Evolutionary conservation across 345 rosid genomes (phyloP).

Genomic region (Ceriops decandra): DNA sequence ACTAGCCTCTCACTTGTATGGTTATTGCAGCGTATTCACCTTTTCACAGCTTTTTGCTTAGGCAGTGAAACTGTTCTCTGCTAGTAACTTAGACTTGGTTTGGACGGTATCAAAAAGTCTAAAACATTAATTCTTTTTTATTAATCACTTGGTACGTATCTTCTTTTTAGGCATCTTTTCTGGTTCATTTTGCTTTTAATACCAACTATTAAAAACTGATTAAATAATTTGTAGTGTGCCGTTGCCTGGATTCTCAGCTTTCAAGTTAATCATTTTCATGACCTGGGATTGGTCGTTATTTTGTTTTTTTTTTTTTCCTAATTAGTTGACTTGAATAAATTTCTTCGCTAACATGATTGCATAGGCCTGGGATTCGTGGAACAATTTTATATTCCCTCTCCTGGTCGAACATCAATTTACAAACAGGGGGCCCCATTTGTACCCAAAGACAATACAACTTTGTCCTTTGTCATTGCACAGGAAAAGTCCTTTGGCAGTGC

Average conservation of each 20-base stretch:
- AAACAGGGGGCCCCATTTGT: constrained; percentile 18
- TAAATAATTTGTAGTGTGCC: too few species aligned
- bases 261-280: too few species aligned
- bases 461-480: constrained; percentile 10
- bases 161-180: neutral
- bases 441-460: constrained; percentile 18
- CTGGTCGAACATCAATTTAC: constrained; percentile 14
- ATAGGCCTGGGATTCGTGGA: neutral
- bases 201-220: too few species aligned
- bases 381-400: constrained; percentile 7
- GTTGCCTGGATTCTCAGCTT: too few species aligned
- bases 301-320: too few species aligned
- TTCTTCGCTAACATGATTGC: neutral
- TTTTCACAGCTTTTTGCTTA: constrained; percentile 15
- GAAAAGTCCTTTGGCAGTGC: constrained; percentile 9
- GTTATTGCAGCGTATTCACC: constrained; percentile 14
- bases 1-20: constrained; percentile 18
- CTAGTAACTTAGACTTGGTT: neutral
- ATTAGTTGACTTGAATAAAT: too few species aligned
- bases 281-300: too few species aligned
- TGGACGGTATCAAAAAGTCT: neutral
- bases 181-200: too few species aligned
- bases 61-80: neutral
- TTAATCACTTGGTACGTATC: neutral
- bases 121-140: neutral